Percentiles rank a stretch among this genome's conserved stretches.
These are phyloP conservation scores for Botrytis paeoniae DNA, from an alignment of 2,329 filamentous ascomycete genomes.

Conservation along the genomic window DNA sequence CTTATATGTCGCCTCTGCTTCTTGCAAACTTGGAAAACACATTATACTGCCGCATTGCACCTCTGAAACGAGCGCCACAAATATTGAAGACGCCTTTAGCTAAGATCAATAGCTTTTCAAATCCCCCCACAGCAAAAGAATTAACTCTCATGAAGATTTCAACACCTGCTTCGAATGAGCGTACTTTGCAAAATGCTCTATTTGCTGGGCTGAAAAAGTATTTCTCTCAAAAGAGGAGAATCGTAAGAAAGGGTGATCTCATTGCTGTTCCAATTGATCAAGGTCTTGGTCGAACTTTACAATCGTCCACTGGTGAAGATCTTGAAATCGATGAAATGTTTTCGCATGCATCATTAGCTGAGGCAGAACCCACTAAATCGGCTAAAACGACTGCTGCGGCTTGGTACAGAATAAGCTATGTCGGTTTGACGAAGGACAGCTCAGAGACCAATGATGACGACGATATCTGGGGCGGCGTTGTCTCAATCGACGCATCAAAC, in stretches of 20 bases:
- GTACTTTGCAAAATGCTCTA: slow-evolving; percentile 78
- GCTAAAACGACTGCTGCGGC: slow-evolving; percentile 57
- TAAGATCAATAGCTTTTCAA: slow-evolving; percentile 54
- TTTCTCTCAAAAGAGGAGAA: slow-evolving; percentile 77
- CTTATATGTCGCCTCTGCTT: slow-evolving; percentile 80
- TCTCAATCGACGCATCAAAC: slow-evolving; percentile 78
- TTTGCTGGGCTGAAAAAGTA: slow-evolving; percentile 84
- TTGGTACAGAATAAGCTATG: slow-evolving; percentile 88
- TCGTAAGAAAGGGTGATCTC: slow-evolving; percentile 83
- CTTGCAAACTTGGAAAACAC: slow-evolving; percentile 81
- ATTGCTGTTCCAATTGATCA: slow-evolving; percentile 89
- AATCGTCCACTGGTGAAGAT: slow-evolving; percentile 56
- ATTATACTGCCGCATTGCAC: slow-evolving; percentile 74
- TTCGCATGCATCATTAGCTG: slow-evolving; percentile 51
- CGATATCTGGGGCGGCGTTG: slow-evolving; percentile 80
- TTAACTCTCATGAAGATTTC: slow-evolving; percentile 86
- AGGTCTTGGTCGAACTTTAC: slow-evolving; percentile 74
- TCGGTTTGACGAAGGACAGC: slow-evolving; percentile 55
- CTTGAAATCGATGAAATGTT: slow-evolving; percentile 67
- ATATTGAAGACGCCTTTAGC: slow-evolving; percentile 52
- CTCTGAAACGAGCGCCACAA: slow-evolving; percentile 54
- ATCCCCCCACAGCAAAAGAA: slow-evolving; percentile 63
- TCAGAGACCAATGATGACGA: slow-evolving; percentile 53
- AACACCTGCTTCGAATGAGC: slow-evolving; percentile 83
- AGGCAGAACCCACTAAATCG: slow-evolving; percentile 40